Base-by-base conservation (phyloP, 768 basidiomycete species). In the Macrolepiota dolichaula region DNA sequence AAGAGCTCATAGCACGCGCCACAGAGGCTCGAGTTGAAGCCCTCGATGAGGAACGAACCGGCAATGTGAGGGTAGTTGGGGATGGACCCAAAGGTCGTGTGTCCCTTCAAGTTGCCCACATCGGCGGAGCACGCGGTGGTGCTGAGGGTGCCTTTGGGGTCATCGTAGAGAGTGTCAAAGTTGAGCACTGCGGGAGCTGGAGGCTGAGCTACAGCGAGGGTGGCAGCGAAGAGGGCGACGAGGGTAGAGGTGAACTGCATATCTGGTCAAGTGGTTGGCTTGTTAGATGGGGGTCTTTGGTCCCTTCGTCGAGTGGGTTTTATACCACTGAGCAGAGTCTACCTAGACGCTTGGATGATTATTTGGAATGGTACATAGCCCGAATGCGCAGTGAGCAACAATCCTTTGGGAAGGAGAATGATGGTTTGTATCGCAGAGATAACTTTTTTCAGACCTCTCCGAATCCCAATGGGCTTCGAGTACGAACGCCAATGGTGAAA, bases 31-130 rank as follows among this genome's bases (percentile, higher is more conserved):
- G 57, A 59, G 32, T 62, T 62, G 51, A 62, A 62, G 2, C 55
- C 55, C 15, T 50, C 61, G 22, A 57, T 51, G n/a, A 51, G 4
- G 6, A 42, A 6, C 2, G 55, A 51, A 35, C 62, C 57, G 36
- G 57, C 62, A 1, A 63, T 54, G 52, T 49, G 46, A 10, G 62
- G 62, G 57, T 29, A 63, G 51, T 29, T 59, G 3, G 62, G 62
- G 27, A 63, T 53, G 11, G 24, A 27, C 24, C 57, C 57, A 27
- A 63, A 59, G 62, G 62, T 63, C 36, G 46, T 24, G 62, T 38
- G 32, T 35, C 62, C 62, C 17, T 50, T 46, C 36, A 63, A 57
- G 2, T 4, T 1, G 25, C 58, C 58, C 3, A 15, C 57, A 22
- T 59, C 57, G 19, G 62, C 58, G 19, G 62, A 63, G 57, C 62